Conservation (phyloP, 768 basidiomycete species). For the Suillus americanus region DNA sequence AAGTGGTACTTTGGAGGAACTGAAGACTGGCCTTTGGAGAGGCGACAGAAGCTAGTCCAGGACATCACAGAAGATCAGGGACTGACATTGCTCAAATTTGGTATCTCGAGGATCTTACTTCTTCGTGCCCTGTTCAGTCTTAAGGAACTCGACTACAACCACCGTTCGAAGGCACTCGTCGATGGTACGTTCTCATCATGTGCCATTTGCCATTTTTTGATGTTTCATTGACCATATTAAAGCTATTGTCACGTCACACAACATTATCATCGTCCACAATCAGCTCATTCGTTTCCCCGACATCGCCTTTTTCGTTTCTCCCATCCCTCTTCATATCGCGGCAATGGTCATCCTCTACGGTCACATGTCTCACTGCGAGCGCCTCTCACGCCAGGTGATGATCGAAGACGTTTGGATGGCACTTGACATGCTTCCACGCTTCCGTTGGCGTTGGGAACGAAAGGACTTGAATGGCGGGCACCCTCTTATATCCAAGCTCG, state of each 20-base stretch:
- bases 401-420: conserved; percentile 86
- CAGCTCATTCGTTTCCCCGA: conserved; percentile 83
- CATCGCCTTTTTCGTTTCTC: conserved; percentile 86
- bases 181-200: conserved; percentile 56
- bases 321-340: conserved; percentile 84
- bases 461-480: conserved; percentile 79
- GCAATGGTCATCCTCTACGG: conserved; percentile 92
- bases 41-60: conserved; percentile 63
- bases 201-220: conserved; percentile 7
- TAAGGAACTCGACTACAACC: conserved; percentile 63
- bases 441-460: conserved; percentile 92
- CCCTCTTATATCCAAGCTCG: conserved; percentile 81
- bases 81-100: conserved; percentile 78
- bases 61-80: conserved; percentile 81
- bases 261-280: conserved; percentile 82
- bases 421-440: conserved; percentile 83
- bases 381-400: conserved; percentile 60
- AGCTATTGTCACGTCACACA: conserved; percentile 88
- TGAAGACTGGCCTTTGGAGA: conserved; percentile 69
- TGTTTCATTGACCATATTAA: neutral
- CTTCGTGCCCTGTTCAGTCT: conserved; percentile 78
- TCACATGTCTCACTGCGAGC: conserved; percentile 76
- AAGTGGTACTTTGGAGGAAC: conserved; percentile 77
- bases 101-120: conserved; percentile 76
- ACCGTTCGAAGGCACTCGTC: conserved; percentile 68